phyloP scores from a whole-genome alignment of 176 grass and related monocot species.

The Puccinellia tenuiflora region DNA sequence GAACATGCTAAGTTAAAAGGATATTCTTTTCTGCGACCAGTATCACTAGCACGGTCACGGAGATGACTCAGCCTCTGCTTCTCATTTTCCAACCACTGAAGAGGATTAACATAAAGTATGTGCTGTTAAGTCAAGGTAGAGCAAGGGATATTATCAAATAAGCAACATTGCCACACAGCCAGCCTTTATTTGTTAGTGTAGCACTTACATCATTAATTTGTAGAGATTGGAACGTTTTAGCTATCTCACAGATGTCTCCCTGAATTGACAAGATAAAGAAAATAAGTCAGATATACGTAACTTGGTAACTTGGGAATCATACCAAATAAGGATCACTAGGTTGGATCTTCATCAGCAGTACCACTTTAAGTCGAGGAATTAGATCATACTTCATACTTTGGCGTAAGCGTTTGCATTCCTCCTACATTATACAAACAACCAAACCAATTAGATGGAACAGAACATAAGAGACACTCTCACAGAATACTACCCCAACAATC shows the following conservation, averaged over 20 bases:
- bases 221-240: slow-evolving; percentile 57
- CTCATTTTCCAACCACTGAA: slow-evolving; percentile 89
- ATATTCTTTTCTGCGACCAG: slow-evolving; percentile 97
- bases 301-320: slow-evolving; percentile 2
- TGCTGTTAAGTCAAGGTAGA: slow-evolving; percentile 13
- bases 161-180: neutral
- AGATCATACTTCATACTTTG: slow-evolving; percentile 81
- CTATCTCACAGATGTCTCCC: slow-evolving; percentile 76
- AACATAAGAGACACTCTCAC: neutral
- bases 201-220: slow-evolving; percentile 83
- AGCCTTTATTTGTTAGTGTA: slow-evolving; percentile 15
- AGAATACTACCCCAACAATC: neutral
- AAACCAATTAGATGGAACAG: slow-evolving; percentile 34
- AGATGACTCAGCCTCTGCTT: slow-evolving; percentile 83
- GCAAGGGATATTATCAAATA: slow-evolving; percentile 20
- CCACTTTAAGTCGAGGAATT: slow-evolving; percentile 79
- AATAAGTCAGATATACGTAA: slow-evolving; percentile 22
- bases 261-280: slow-evolving; percentile 33
- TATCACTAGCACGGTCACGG: slow-evolving; percentile 98
- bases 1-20: slow-evolving; percentile 52
- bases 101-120: slow-evolving; percentile 27
- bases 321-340: slow-evolving; percentile 15
- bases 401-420: slow-evolving; percentile 84
- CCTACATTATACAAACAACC: slow-evolving; percentile 45
- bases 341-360: slow-evolving; percentile 47